Conservation (phyloP, 2,329 filamentous ascomycete genomes). For the Alternaria sp. region DNA sequence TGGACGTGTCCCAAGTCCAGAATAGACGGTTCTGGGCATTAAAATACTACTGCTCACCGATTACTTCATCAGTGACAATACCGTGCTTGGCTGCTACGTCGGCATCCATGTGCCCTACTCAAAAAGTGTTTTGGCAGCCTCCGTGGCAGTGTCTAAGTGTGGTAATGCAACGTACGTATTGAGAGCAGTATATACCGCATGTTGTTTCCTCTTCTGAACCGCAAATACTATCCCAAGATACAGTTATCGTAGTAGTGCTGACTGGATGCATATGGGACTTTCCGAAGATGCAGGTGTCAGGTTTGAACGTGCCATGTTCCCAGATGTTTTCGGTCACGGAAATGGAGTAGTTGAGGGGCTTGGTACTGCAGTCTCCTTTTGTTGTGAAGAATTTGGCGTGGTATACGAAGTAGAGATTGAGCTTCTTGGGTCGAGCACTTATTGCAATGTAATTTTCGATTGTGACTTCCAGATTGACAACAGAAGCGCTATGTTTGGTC, state of each 20-base stretch:
- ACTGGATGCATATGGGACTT: background rate
- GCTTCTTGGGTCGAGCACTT: conserved; percentile 63
- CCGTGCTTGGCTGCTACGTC: conserved; percentile 58
- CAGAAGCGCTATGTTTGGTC: too few species aligned
- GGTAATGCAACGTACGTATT: background rate
- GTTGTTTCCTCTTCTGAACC: background rate
- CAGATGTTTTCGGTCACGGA: background rate
- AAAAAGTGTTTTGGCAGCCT: background rate
- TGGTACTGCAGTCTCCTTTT: conserved; percentile 31
- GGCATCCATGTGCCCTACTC: background rate
- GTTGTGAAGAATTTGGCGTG: conserved; percentile 73
- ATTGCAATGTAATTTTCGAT: conserved; percentile 61
- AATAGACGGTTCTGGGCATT: conserved; percentile 67
- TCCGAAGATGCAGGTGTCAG: background rate
- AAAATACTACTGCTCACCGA: conserved; percentile 74
- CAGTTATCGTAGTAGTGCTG: background rate
- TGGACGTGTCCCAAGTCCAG: conserved; percentile 77
- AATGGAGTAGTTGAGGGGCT: background rate
- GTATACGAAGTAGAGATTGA: conserved; percentile 73
- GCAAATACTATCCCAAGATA: background rate
- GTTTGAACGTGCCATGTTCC: background rate
- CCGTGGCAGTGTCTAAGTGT: background rate
- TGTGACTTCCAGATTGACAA: too few species aligned
- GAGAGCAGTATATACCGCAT: too few species aligned
- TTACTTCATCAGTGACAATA: conserved; percentile 60